Conservation (phyloP, 2,329 filamentous ascomycete genomes). For the Talaromyces verruculosus region DNA sequence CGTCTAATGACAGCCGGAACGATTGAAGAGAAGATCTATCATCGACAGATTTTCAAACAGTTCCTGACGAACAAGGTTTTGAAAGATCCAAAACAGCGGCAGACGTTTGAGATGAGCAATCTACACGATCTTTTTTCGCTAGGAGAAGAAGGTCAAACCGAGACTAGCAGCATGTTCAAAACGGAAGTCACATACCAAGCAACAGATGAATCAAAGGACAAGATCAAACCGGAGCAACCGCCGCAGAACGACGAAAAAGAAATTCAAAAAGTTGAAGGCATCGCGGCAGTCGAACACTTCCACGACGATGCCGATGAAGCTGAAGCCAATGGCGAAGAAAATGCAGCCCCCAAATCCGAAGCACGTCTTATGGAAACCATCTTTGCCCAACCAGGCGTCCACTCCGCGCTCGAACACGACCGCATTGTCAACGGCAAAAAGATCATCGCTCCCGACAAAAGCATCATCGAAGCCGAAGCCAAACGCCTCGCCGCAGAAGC, state of each 20-base stretch:
- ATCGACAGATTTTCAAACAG: conserved; percentile 97
- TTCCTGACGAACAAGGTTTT: conserved; percentile 96
- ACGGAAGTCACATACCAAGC: conserved; percentile 69
- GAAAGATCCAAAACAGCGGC: conserved; percentile 88
- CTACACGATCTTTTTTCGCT: conserved; percentile 89
- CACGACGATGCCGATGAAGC: conserved; percentile 48
- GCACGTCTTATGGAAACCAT: conserved; percentile 84
- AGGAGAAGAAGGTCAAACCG: conserved; percentile 68
- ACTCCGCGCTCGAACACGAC: conserved; percentile 91
- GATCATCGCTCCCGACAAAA: conserved; percentile 69
- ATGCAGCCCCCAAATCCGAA: conserved; percentile 51
- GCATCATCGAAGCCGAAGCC: conserved; percentile 78
- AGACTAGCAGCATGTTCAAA: conserved; percentile 83
- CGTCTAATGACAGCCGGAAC: conserved; percentile 97
- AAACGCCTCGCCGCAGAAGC: conserved; percentile 75
- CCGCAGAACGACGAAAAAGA: conserved; percentile 42
- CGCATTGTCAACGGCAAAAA: conserved; percentile 78
- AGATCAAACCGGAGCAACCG: conserved; percentile 1
- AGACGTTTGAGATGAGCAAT: conserved; percentile 85
- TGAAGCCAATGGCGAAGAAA: conserved; percentile 1
- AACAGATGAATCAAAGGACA: conserved; percentile 27
- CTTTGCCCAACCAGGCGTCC: conserved; percentile 80
- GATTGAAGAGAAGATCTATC: conserved; percentile 98
- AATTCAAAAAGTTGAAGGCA: conserved; percentile 57
- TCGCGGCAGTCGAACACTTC: conserved; percentile 66